A percentile compares a stretch with the other conserved stretches of the same genome.
These are phyloP conservation scores for Scortechinia acanthostroma DNA, from an alignment of 2,329 filamentous ascomycete genomes.

Conservation along the genomic window DNA sequence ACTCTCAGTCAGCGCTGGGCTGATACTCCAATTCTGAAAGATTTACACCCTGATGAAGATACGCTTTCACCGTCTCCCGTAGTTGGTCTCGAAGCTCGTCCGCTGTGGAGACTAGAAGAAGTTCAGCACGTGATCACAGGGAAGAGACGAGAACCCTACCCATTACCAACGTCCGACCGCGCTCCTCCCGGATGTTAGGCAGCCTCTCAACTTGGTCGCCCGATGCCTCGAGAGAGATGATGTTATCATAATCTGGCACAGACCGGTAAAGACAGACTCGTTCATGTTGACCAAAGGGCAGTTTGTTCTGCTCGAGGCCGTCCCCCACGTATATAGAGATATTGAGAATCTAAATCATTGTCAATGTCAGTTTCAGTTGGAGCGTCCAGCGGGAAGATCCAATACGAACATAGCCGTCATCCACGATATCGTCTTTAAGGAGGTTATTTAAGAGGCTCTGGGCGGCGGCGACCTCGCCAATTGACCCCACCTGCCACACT, in stretches of 20 bases:
- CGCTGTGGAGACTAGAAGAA: not conserved
- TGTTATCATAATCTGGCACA: not conserved
- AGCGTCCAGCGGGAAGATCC: not conserved
- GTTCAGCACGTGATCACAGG: not conserved
- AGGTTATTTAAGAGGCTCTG: constrained; percentile 5
- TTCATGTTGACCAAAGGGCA: not conserved
- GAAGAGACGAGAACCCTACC: not conserved
- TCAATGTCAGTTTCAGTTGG: not conserved
- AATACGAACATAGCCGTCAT: constrained; percentile 7
- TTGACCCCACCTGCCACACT: constrained; percentile 18
- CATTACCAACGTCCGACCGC: not conserved
- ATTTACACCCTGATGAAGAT: not conserved
- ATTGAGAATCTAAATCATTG: not conserved
- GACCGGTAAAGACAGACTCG: not conserved
- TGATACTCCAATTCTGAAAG: not conserved
- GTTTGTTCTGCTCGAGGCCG: not conserved
- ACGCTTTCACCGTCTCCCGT: not conserved
- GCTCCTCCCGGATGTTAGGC: not conserved
- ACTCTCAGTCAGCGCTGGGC: not conserved
- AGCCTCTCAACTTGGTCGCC: not conserved
- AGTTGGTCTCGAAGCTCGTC: not conserved
- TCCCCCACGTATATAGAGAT: not conserved
- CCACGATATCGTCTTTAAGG: constrained; percentile 5
- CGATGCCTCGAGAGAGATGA: not conserved
- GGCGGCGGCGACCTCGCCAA: constrained; percentile 8